A percentile compares a stretch with the other conserved stretches of the same genome.
These are phyloP conservation scores for Basipetospora chlamydospora DNA, from an alignment of 2,329 filamentous ascomycete genomes.

Conservation along the genomic window DNA sequence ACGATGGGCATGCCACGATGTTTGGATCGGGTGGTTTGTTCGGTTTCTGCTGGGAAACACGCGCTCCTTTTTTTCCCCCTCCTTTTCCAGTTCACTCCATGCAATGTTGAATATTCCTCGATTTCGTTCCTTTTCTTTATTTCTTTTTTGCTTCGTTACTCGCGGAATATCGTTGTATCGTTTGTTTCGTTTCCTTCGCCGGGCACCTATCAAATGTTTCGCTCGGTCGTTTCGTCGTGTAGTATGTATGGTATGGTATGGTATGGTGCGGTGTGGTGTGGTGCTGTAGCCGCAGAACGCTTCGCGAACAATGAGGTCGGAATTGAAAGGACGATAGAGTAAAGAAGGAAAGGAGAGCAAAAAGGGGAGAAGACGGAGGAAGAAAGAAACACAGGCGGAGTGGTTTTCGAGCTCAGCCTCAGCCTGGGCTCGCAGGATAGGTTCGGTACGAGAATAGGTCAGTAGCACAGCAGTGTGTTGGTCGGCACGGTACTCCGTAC, in stretches of 20 bases:
- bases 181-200: neutral
- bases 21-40: too few species aligned
- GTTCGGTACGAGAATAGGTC: neutral
- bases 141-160: too few species aligned
- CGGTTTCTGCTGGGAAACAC: too few species aligned
- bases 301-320: neutral
- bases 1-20: too few species aligned
- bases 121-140: too few species aligned
- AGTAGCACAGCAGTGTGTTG: too few species aligned
- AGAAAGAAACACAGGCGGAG: neutral
- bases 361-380: neutral
- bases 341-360: neutral
- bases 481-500: too few species aligned
- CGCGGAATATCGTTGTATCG: neutral
- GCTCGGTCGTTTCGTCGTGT: neutral
- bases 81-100: too few species aligned
- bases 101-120: too few species aligned
- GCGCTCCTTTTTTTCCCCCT: too few species aligned
- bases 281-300: neutral
- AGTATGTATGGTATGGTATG: neutral
- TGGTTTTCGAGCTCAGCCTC: constrained; percentile 1
- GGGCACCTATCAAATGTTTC: neutral
- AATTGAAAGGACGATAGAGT: neutral
- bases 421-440: neutral
- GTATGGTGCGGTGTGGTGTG: too few species aligned